These are phyloP conservation scores for Neonectria punicea DNA, from an alignment of 2,329 filamentous ascomycete genomes.

Conservation along the genomic window DNA sequence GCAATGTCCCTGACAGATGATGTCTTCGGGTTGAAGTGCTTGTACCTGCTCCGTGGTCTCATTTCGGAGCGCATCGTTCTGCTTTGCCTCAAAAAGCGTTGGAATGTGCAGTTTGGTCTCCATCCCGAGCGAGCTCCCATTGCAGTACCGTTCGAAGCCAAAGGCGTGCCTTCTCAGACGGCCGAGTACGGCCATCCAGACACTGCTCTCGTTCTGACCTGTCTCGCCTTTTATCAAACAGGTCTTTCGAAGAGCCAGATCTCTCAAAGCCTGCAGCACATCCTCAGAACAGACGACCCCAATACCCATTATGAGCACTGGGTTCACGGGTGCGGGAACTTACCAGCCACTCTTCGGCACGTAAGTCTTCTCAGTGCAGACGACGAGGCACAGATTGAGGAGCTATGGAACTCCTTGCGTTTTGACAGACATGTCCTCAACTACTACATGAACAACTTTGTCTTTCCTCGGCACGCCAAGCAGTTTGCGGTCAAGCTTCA, in stretches of 20 bases:
- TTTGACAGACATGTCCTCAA: no score
- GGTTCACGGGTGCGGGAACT: conserved; percentile 35
- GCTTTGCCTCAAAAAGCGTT: conserved; percentile 69
- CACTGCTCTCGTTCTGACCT: conserved; percentile 72
- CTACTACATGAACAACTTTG: no score
- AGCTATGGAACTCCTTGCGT: no score
- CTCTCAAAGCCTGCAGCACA: conserved; percentile 57
- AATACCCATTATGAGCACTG: conserved; percentile 65
- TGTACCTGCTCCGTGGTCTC: conserved; percentile 71
- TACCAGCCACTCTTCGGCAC: no score
- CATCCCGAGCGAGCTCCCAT: conserved; percentile 65
- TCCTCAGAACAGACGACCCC: conserved; percentile 67
- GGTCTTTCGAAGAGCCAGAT: conserved; percentile 64
- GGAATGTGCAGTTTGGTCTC: conserved; percentile 73
- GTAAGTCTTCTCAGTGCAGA: no score
- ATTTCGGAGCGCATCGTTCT: conserved; percentile 67
- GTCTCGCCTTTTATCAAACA: conserved; percentile 73
- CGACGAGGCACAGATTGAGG: no score
- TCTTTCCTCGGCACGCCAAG: no score
- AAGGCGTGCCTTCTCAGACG: conserved; percentile 69
- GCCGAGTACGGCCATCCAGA: conserved; percentile 77
- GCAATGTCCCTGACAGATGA: conserved; percentile 37
- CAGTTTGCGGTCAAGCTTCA: no score
- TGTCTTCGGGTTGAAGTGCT: conserved; percentile 41
- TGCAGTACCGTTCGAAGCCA: conserved; percentile 74